Base-by-base conservation (phyloP, 1,284 basidiomycete species). In the Boletus mariae region DNA sequence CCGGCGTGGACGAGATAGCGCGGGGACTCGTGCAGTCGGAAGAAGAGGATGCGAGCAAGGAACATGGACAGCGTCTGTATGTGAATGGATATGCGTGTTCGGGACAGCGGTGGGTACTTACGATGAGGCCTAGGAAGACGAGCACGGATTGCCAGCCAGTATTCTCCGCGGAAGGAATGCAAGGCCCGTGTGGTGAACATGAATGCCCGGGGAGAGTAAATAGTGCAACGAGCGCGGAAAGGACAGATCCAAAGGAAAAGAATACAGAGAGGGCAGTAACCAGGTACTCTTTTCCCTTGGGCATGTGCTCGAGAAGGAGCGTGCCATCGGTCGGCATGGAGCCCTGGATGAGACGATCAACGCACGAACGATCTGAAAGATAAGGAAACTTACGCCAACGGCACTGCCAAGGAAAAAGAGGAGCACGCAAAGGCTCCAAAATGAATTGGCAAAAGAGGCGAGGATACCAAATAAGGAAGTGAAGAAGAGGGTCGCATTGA, bases 281-380 rank as follows among this genome's bases (percentile, higher is more conserved):
- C 34, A 98, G 84, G 68, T 95, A 95, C 64, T 95, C 87, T 62
- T 94, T 94, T 17, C 84, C 82, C 60, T 88, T 85, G 0, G 96
- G 96, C 73, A 98, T 87, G 63, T 97, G 94, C 69, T 99, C 96
- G 4, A 98, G 79, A 48, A 98, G 84, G 5, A 97, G 82, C 0
- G 94, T 97, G 3, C 95, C 95, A 63, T 98, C 95, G 0, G 94
- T 98, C 0, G 95, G 96, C 93, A 98, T 96, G 2, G 91, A 94
- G 10, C 92, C 89, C 87, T 90, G 53, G 38, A 25, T 17, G 45
- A 37, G 6, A 20, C 1, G 45, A 31, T 51, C 55, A 60, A 54
- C 51, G 46, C 58, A 11, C 35, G n/a, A 11, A 17, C 25, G 32
- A 29, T 5, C 5, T 12, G 47, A 37, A 17, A 49, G 0, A 44